These are phyloP conservation scores for Loxodes magnus DNA, from an alignment of 73 alveolate genomes.

Conservation along the genomic window DNA sequence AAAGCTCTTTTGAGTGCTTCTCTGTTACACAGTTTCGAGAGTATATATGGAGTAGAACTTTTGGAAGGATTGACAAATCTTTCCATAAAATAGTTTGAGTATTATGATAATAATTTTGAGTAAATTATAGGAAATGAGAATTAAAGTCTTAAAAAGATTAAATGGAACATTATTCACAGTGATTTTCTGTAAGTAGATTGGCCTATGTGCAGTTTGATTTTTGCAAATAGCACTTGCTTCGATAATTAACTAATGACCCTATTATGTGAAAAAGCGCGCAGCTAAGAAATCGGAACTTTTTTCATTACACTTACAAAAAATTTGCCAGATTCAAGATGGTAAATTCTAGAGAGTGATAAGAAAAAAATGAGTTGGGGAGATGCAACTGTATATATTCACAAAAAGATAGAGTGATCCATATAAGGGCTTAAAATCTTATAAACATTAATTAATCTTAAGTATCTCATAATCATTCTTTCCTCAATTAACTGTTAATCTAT, in stretches of 20 bases:
- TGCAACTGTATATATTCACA: conserved; percentile 1
- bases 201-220: background rate
- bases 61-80: background rate
- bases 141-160: background rate
- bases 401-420: no score
- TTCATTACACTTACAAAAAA: conserved; percentile 1
- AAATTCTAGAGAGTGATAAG: background rate
- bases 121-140: background rate
- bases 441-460: no score
- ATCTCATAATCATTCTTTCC: no score
- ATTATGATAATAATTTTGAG: background rate
- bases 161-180: background rate
- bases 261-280: no score
- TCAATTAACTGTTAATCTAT: no score
- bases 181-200: background rate
- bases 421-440: no score
- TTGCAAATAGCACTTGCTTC: background rate
- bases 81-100: background rate
- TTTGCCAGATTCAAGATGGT: background rate
- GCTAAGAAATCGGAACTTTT: no score
- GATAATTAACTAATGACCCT: background rate
- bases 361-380: conserved; percentile 3
- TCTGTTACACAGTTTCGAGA: background rate
- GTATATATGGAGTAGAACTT: background rate
- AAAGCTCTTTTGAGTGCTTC: background rate